phyloP scores from a whole-genome alignment of 2,329 filamentous ascomycete species.

The Colletotrichum sp. region DNA sequence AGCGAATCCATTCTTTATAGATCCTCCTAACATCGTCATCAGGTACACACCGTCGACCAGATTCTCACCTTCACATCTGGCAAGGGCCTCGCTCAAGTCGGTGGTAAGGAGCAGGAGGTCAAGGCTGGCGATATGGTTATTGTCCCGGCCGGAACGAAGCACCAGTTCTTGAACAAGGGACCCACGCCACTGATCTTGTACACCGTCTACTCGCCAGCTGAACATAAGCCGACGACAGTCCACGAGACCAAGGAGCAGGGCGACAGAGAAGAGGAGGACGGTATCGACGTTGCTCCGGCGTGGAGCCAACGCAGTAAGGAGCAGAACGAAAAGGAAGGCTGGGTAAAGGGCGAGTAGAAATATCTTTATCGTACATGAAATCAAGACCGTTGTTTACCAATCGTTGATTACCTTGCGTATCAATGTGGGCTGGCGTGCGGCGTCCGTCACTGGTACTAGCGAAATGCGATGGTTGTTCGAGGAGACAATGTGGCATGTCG shows the following conservation, averaged over 20 bases:
- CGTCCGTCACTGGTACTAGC: neutral
- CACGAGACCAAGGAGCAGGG: slow-evolving; percentile 69
- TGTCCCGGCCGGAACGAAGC: slow-evolving; percentile 69
- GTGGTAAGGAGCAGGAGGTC: slow-evolving; percentile 59
- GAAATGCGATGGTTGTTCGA: neutral
- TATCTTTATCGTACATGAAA: neutral
- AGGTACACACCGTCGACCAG: slow-evolving; percentile 66
- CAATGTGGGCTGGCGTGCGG: neutral
- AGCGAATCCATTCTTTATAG: neutral
- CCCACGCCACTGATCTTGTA: slow-evolving; percentile 64
- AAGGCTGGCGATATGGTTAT: slow-evolving; percentile 41
- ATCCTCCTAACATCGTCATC: slow-evolving; percentile 24
- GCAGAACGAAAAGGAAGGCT: slow-evolving; percentile 61
- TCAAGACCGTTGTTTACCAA: neutral
- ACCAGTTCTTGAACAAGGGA: slow-evolving; percentile 69
- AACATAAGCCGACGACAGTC: slow-evolving; percentile 64
- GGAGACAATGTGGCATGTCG: neutral
- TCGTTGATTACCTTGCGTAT: neutral
- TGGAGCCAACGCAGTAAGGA: slow-evolving; percentile 63
- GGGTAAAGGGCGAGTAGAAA: slow-evolving; percentile 46
- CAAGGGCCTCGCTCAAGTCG: slow-evolving; percentile 61
- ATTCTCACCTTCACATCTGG: slow-evolving; percentile 69
- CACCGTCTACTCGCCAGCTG: slow-evolving; percentile 67
- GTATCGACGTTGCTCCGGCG: slow-evolving; percentile 63
- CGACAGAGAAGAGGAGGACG: slow-evolving; percentile 66